phyloP scores from a whole-genome alignment of 1,284 basidiomycete species.

The Fomes fomentarius region DNA sequence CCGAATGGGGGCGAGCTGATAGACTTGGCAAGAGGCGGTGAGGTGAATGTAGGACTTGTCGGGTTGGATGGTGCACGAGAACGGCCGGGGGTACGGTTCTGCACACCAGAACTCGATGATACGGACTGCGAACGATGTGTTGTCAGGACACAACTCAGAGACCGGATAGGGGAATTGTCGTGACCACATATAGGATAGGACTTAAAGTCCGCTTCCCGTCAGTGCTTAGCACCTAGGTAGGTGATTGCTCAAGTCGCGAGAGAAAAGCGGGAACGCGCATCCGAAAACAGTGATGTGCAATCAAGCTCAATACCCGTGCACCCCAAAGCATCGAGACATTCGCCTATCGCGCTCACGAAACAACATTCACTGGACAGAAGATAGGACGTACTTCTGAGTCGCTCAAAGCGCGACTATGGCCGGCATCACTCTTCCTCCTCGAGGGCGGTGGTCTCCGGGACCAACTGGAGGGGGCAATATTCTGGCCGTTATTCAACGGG shows the following conservation, averaged over 20 bases:
- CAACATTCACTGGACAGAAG: neutral
- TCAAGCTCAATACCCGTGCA: neutral
- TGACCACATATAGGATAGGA: too few relatives aligned
- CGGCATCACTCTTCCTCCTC: slow-evolving; percentile 70
- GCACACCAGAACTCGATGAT: slow-evolving; percentile 37
- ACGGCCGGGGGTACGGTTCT: slow-evolving; percentile 46
- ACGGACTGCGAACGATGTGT: slow-evolving; percentile 5
- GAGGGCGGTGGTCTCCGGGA: slow-evolving; percentile 62
- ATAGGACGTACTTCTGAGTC: slow-evolving; percentile 65
- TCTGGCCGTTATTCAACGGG: slow-evolving; percentile 51
- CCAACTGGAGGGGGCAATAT: slow-evolving; percentile 73
- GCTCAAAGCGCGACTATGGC: slow-evolving; percentile 50
- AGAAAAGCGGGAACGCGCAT: too few relatives aligned
- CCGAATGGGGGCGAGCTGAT: slow-evolving; percentile 45
- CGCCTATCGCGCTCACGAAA: neutral
- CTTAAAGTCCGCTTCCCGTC: too few relatives aligned
- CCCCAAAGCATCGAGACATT: neutral
- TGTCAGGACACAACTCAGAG: too few relatives aligned
- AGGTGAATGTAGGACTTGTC: slow-evolving; percentile 48
- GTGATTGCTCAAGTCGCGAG: too few relatives aligned
- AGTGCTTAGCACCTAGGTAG: too few relatives aligned
- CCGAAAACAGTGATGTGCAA: neutral
- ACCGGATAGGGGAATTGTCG: too few relatives aligned
- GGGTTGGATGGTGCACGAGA: slow-evolving; percentile 71
- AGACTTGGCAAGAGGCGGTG: slow-evolving; percentile 36